Evolutionary conservation across 805 yeast genomes (phyloP).

Genomic region (Brettanomyces nanus): DNA sequence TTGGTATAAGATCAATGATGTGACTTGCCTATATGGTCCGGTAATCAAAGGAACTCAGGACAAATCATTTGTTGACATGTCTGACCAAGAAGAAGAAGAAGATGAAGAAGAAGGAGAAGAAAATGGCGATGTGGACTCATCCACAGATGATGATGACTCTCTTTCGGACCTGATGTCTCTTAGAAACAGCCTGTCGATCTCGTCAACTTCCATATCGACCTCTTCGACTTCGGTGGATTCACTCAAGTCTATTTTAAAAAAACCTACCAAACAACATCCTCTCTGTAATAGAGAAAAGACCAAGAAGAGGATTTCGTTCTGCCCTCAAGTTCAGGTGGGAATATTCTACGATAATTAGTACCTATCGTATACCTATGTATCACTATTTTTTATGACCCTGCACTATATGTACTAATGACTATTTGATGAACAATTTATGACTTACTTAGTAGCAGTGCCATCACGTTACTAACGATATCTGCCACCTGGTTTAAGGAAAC

Average conservation of each 20-base stretch:
- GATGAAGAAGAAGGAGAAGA: neutral
- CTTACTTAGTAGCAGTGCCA: no score
- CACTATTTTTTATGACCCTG: no score
- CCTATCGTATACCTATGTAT: no score
- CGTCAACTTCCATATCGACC: neutral
- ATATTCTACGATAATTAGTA: neutral
- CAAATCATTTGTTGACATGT: neutral
- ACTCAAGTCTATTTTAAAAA: constrained; percentile 1
- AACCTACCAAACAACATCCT: neutral
- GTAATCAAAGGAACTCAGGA: constrained; percentile 16
- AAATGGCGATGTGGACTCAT: neutral
- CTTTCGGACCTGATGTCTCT: neutral
- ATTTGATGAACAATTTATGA: no score
- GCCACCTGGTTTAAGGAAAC: constrained; percentile 26
- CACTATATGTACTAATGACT: no score
- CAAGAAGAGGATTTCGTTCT: constrained; percentile 3
- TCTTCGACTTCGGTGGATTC: neutral
- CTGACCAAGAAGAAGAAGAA: neutral
- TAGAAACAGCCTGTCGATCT: neutral
- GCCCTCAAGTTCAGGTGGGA: constrained; percentile 3
- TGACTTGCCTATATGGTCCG: constrained; percentile 50
- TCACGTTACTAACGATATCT: constrained; percentile 30
- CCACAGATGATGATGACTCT: neutral
- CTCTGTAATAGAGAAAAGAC: neutral
- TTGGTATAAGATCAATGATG: constrained; percentile 48